These are phyloP conservation scores for Sonneratia alba DNA, from an alignment of 345 rosid genomes.

Conservation along the genomic window DNA sequence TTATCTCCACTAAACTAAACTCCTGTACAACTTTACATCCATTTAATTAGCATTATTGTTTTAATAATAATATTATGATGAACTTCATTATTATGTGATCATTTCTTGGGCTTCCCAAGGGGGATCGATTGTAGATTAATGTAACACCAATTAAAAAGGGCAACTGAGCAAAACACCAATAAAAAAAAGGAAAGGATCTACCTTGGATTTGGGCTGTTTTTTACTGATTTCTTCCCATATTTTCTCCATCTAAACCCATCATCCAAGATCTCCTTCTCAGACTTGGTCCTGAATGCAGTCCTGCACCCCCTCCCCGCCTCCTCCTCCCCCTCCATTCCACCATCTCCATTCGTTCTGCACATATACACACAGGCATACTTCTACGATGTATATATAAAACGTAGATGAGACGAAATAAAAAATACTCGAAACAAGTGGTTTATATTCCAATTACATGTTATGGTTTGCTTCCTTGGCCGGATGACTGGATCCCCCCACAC, in stretches of 20 bases:
- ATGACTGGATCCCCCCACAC: not conserved
- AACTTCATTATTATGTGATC: no score
- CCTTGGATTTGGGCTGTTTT: conserved; percentile 83
- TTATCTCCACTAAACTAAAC: no score
- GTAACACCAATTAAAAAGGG: no score
- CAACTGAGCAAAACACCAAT: no score
- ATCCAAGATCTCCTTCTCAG: conserved; percentile 71
- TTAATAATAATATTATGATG: no score
- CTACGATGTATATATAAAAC: not conserved
- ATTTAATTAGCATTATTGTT: no score
- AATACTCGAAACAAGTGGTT: conserved; percentile 7
- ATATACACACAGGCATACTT: not conserved
- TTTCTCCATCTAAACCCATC: conserved; percentile 96
- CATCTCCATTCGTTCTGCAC: conserved; percentile 16
- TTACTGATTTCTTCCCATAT: conserved; percentile 82
- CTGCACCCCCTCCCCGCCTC: conserved; percentile 25
- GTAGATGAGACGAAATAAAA: no score
- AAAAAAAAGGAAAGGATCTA: conserved; percentile 3
- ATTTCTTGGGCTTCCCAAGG: no score
- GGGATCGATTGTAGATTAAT: not conserved
- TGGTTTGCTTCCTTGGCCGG: not conserved
- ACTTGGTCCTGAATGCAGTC: conserved; percentile 74
- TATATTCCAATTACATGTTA: not conserved
- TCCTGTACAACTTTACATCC: no score
- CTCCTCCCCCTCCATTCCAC: conserved; percentile 23